These are phyloP conservation scores for Hyphodiscus sp. DNA, from an alignment of 2,329 filamentous ascomycete species.

Conservation along the genomic window DNA sequence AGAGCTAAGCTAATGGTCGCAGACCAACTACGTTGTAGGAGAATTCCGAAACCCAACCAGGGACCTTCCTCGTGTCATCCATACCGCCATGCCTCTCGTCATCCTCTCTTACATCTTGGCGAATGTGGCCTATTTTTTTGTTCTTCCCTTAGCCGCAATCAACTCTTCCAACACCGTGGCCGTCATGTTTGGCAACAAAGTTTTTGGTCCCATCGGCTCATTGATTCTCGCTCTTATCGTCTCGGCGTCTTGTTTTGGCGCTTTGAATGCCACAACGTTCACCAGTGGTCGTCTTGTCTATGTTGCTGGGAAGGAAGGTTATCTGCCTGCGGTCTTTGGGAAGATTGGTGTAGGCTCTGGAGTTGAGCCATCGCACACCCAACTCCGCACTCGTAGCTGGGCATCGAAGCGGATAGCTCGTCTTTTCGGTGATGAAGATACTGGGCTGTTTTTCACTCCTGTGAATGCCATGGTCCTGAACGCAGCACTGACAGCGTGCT, in stretches of 20 bases:
- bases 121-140: slow-evolving; percentile 90
- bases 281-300: slow-evolving; percentile 90
- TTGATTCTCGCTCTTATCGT: slow-evolving; percentile 85
- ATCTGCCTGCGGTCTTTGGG: slow-evolving; percentile 77
- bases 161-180: slow-evolving; percentile 92
- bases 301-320: slow-evolving; percentile 90
- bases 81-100: slow-evolving; percentile 92
- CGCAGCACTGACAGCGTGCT: slow-evolving; percentile 61
- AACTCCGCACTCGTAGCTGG: slow-evolving; percentile 47
- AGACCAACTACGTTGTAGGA: slow-evolving; percentile 97
- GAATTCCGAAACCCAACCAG: slow-evolving; percentile 89
- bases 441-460: slow-evolving; percentile 86
- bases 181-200: slow-evolving; percentile 83
- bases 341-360: slow-evolving; percentile 62
- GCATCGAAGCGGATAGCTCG: slow-evolving; percentile 51
- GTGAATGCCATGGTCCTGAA: slow-evolving; percentile 87
- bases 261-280: slow-evolving; percentile 90
- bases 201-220: slow-evolving; percentile 79
- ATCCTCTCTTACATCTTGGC: slow-evolving; percentile 86
- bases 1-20: slow-evolving; percentile 21
- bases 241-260: slow-evolving; percentile 85
- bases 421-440: slow-evolving; percentile 69
- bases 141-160: slow-evolving; percentile 73
- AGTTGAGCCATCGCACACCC: slow-evolving; percentile 35
- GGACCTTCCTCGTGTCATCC: slow-evolving; percentile 89